These are phyloP conservation scores for Pythium brachiatum DNA, from an alignment of 352 stramenopile genomes.

Conservation along the genomic window DNA sequence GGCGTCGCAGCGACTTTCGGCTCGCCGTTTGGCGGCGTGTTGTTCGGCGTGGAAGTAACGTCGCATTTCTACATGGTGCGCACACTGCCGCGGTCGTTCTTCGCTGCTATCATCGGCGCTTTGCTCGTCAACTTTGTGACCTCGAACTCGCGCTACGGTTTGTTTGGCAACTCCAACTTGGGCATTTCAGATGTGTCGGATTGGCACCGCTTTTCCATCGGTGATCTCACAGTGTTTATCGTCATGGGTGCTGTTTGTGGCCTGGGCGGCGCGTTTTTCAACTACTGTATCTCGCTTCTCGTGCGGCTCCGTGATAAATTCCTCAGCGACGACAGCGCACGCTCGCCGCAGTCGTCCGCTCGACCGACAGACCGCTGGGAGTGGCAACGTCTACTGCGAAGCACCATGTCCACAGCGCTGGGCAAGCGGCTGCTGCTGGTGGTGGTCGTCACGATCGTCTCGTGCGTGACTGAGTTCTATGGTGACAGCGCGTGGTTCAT, in stretches of 20 bases:
- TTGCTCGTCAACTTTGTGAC: conserved; percentile 65
- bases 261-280: conserved; percentile 67
- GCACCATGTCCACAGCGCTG: conserved; percentile 42
- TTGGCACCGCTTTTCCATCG: conserved; percentile 43
- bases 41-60: conserved; percentile 85
- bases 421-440: conserved; percentile 63
- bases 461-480: conserved; percentile 75
- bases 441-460: conserved; percentile 53
- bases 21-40: conserved; percentile 79
- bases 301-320: conserved; percentile 60
- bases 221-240: conserved; percentile 60
- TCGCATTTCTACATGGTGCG: conserved; percentile 84
- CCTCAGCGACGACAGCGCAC: conserved; percentile 15
- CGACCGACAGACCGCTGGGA: not conserved
- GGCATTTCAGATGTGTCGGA: conserved; percentile 50
- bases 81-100: conserved; percentile 77
- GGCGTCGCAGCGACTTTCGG: conserved; percentile 87
- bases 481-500: conserved; percentile 81
- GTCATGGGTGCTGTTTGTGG: conserved; percentile 66
- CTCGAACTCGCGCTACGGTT: conserved; percentile 58
- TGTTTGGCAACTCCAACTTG: conserved; percentile 72
- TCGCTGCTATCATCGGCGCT: conserved; percentile 73
- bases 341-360: not conserved
- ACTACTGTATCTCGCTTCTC: conserved; percentile 63
- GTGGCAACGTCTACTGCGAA: not conserved